A percentile compares a stretch with the other conserved stretches of the same genome.
Evolutionary conservation across 352 stramenopile genomes (phyloP).

Genomic region (Globisporangium paddicum): DNA sequence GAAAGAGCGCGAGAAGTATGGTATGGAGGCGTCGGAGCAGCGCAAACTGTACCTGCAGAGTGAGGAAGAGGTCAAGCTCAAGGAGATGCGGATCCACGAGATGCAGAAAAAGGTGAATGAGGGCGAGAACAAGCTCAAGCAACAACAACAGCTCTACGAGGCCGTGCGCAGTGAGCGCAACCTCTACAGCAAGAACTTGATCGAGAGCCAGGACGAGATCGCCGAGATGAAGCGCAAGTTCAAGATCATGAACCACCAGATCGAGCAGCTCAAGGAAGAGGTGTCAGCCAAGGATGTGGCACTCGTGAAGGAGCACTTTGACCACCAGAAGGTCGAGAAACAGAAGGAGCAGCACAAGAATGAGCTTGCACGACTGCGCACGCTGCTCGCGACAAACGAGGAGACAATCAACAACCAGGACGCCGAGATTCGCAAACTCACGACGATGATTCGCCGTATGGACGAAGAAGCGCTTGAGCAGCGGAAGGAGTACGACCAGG

Average conservation of each 20-base stretch:
- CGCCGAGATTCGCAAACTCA: conserved; percentile 91
- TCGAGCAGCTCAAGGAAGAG: conserved; percentile 96
- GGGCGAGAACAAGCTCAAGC: conserved; percentile 92
- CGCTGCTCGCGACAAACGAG: conserved; percentile 85
- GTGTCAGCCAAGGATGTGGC: conserved; percentile 93
- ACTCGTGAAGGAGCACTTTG: conserved; percentile 95
- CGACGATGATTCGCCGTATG: conserved; percentile 90
- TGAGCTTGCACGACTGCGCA: conserved; percentile 89
- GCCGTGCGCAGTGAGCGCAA: conserved; percentile 92
- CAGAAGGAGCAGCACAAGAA: conserved; percentile 93
- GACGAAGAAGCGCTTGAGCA: conserved; percentile 93
- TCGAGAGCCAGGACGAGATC: conserved; percentile 95
- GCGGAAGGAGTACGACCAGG: conserved; percentile 94
- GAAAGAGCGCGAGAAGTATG: conserved; percentile 92
- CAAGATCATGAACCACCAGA: conserved; percentile 95
- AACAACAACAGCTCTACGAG: conserved; percentile 97
- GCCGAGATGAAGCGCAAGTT: conserved; percentile 96
- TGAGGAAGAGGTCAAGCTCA: conserved; percentile 77
- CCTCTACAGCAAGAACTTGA: conserved; percentile 95
- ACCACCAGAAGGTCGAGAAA: conserved; percentile 94
- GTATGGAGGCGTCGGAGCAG: conserved; percentile 82
- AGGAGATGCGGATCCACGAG: conserved; percentile 79
- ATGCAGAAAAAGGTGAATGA: conserved; percentile 89
- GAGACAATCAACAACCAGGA: conserved; percentile 94
- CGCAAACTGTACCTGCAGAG: conserved; percentile 79